Percentiles rank a stretch among this genome's conserved stretches.
These are phyloP conservation scores for Magnolia changhungtana DNA, from an alignment of 164 flowering plant species.

Conservation along the genomic window DNA sequence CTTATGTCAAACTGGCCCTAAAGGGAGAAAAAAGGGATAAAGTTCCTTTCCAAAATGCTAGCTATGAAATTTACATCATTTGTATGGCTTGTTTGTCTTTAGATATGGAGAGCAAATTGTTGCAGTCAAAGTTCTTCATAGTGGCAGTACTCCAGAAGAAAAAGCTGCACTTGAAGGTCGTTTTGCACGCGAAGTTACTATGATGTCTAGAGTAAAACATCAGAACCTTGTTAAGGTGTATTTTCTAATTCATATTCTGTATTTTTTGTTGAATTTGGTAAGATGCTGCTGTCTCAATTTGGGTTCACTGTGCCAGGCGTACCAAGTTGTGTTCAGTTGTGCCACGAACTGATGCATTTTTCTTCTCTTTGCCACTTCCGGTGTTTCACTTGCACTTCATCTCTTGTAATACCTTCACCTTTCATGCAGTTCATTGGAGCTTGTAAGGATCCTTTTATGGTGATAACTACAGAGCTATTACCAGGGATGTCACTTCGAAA, in stretches of 20 bases:
- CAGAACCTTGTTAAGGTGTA: constrained; percentile 83
- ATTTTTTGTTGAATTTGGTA: not conserved
- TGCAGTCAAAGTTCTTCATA: constrained; percentile 79
- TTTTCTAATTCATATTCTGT: not conserved
- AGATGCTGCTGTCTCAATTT: constrained; percentile 1
- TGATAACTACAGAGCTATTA: constrained; percentile 78
- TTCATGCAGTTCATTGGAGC: constrained; percentile 87
- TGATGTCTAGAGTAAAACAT: constrained; percentile 92
- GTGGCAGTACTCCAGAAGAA: constrained; percentile 71
- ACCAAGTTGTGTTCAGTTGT: not conserved
- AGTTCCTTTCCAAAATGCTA: not conserved
- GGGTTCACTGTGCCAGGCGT: not conserved
- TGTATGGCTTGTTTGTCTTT: constrained; percentile 1
- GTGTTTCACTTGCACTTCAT: constrained; percentile 4
- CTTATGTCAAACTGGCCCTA: not conserved
- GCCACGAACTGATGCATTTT: not conserved
- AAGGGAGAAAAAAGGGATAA: not conserved
- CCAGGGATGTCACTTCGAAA: constrained; percentile 93
- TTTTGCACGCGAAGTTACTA: constrained; percentile 80
- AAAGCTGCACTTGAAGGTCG: constrained; percentile 64
- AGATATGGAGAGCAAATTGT: constrained; percentile 74
- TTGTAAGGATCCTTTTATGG: constrained; percentile 89
- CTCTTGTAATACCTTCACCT: not conserved
- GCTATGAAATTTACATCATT: not conserved
- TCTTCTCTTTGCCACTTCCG: not conserved